Percentiles rank a stretch among this genome's conserved stretches.
These are phyloP conservation scores for Hypoxylon sp. DNA, from an alignment of 2,329 filamentous ascomycete species.

Conservation along the genomic window DNA sequence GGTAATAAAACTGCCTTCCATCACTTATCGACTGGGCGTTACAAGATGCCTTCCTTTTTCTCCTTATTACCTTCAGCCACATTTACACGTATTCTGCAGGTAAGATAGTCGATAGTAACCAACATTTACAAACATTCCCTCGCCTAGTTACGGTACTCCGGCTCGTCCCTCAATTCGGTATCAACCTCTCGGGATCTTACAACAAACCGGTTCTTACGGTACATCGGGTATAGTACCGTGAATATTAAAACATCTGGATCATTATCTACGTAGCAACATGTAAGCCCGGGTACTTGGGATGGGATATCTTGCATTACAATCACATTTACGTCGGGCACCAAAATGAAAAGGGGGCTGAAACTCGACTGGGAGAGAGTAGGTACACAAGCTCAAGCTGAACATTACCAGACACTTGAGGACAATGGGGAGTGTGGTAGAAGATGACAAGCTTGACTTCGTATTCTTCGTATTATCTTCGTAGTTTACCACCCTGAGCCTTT, in stretches of 20 bases:
- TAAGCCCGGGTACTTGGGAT: slow-evolving; percentile 7
- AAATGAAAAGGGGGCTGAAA: slow-evolving; percentile 4
- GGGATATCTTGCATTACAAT: slow-evolving; percentile 10
- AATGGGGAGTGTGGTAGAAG: neutral
- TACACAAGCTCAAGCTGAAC: neutral
- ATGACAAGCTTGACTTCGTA: neutral
- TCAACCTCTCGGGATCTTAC: slow-evolving; percentile 8
- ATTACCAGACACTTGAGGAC: slow-evolving; percentile 8
- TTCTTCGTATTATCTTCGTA: neutral
- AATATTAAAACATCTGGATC: neutral
- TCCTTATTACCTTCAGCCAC: slow-evolving; percentile 13
- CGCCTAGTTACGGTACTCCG: slow-evolving; percentile 3
- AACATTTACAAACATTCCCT: slow-evolving; percentile 21
- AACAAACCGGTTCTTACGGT: neutral
- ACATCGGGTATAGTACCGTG: neutral
- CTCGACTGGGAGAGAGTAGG: slow-evolving; percentile 1
- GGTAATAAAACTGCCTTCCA: slow-evolving; percentile 14
- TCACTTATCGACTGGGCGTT: slow-evolving; percentile 29
- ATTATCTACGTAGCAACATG: neutral
- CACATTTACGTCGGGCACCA: slow-evolving; percentile 6
- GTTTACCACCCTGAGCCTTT: neutral
- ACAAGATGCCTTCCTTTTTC: slow-evolving; percentile 20
- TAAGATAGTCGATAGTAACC: slow-evolving; percentile 16
- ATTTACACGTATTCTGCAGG: slow-evolving; percentile 21
- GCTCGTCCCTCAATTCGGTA: neutral